A percentile compares a stretch with the other conserved stretches of the same genome.
Conservation (phyloP, 176 grass and related monocot genomes). For the Chloris gayana region DNA sequence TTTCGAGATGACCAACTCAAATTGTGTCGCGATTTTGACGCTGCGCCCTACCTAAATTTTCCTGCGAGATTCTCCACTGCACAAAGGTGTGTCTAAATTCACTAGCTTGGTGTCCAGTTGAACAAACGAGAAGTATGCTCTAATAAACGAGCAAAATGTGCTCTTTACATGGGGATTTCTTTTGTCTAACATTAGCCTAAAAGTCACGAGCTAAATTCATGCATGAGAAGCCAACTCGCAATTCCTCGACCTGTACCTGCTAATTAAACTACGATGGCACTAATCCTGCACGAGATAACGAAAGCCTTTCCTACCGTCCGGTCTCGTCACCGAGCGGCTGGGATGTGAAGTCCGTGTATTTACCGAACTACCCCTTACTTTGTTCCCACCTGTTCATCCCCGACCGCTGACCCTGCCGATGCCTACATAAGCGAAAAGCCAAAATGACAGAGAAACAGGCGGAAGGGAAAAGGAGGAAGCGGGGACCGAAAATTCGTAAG, state of each 20-base stretch:
- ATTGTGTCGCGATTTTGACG: too few relatives aligned
- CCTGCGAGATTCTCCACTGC: too few relatives aligned
- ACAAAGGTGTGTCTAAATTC: too few relatives aligned
- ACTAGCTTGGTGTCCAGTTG: neutral
- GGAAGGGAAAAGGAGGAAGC: neutral
- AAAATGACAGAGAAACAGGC: neutral
- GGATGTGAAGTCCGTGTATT: neutral
- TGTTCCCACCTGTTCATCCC: conserved; percentile 1
- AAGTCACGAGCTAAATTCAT: neutral
- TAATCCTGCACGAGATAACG: conserved; percentile 32
- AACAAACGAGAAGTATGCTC: neutral
- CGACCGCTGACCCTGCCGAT: conserved; percentile 12
- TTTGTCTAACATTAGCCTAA: conserved; percentile 11
- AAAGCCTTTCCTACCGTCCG: neutral
- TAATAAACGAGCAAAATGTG: conserved; percentile 8
- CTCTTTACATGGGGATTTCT: neutral
- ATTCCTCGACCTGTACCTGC: neutral
- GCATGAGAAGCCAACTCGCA: neutral
- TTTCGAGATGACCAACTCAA: too few relatives aligned
- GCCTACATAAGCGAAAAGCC: conserved; percentile 26
- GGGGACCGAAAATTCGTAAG: neutral
- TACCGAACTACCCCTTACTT: conserved; percentile 21
- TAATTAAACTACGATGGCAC: neutral
- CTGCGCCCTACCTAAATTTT: too few relatives aligned
- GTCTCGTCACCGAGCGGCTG: neutral